Conservation (phyloP, 371 early-diverging fungal genomes). For the Mucor piriformis region DNA sequence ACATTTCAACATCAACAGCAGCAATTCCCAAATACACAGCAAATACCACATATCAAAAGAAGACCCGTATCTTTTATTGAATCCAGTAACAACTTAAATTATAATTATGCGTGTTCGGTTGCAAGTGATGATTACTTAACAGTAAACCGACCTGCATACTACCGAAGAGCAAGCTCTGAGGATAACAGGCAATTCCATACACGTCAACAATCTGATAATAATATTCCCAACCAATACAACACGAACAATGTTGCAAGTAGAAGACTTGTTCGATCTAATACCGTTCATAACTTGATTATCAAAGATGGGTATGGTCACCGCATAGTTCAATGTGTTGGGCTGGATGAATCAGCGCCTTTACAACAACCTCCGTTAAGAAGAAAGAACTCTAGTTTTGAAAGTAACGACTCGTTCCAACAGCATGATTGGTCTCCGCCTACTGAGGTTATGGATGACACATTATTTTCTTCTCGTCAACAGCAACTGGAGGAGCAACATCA, state of each 20-base stretch:
- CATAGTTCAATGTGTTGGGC: slow-evolving; percentile 20
- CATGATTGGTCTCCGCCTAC: slow-evolving; percentile 9
- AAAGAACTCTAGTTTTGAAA: slow-evolving; percentile 14
- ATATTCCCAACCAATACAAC: not conserved
- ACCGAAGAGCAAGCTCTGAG: slow-evolving; percentile 21
- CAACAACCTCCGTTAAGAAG: slow-evolving; percentile 3
- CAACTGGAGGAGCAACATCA: slow-evolving; percentile 2
- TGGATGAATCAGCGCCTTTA: slow-evolving; percentile 6
- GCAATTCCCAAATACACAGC: slow-evolving; percentile 10
- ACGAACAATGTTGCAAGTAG: not conserved
- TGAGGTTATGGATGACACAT: slow-evolving; percentile 1
- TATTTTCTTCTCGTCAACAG: not conserved
- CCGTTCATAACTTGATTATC: slow-evolving; percentile 21
- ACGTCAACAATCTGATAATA: slow-evolving; percentile 15
- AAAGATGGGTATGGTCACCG: slow-evolving; percentile 26
- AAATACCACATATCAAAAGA: slow-evolving; percentile 8
- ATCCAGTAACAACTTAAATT: not conserved
- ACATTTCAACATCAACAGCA: slow-evolving; percentile 3
- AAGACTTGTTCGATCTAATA: slow-evolving; percentile 16
- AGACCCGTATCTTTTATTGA: slow-evolving; percentile 26
- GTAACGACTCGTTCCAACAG: not conserved
- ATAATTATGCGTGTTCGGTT: not conserved
- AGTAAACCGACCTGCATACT: slow-evolving; percentile 11
- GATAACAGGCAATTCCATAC: slow-evolving; percentile 13
- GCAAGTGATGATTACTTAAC: slow-evolving; percentile 13